Evolutionary conservation across 2,329 filamentous ascomycete species (phyloP).

Genomic region (Lachnellula cervina): DNA sequence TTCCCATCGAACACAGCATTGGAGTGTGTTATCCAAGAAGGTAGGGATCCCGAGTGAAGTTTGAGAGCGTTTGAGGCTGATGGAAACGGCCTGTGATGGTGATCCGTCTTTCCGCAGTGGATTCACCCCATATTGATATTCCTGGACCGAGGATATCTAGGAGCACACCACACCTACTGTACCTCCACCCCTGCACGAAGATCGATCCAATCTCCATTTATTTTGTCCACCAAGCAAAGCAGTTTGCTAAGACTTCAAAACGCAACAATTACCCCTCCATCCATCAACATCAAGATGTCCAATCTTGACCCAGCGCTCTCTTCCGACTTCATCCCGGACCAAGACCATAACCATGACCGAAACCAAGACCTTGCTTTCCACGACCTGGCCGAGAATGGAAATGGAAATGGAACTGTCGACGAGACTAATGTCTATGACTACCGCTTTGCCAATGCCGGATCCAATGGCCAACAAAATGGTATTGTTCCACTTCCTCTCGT

Average conservation of each 20-base stretch:
- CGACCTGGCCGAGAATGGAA: neutral
- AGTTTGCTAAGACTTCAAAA: neutral
- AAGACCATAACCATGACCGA: too few species aligned
- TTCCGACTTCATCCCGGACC: neutral
- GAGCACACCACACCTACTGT: too few species aligned
- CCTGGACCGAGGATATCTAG: too few species aligned
- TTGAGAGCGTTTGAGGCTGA: neutral
- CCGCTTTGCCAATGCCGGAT: slow-evolving; percentile 2
- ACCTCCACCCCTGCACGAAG: too few species aligned
- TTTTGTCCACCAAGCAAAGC: neutral
- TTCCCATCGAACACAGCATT: slow-evolving; percentile 11
- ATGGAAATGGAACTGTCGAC: neutral
- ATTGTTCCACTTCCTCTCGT: neutral
- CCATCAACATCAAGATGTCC: neutral
- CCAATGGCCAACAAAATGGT: slow-evolving; percentile 11
- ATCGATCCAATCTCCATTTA: too few species aligned
- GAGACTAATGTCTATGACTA: neutral
- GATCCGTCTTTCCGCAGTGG: too few species aligned
- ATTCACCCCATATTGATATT: too few species aligned
- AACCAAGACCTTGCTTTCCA: neutral
- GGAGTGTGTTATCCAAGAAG: neutral
- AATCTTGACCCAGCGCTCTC: neutral
- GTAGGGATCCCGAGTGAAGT: neutral
- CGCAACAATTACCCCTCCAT: neutral
- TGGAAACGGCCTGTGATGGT: too few species aligned